Evolutionary conservation across 805 yeast species (phyloP).

Genomic region (Candida methanosorbosa): DNA sequence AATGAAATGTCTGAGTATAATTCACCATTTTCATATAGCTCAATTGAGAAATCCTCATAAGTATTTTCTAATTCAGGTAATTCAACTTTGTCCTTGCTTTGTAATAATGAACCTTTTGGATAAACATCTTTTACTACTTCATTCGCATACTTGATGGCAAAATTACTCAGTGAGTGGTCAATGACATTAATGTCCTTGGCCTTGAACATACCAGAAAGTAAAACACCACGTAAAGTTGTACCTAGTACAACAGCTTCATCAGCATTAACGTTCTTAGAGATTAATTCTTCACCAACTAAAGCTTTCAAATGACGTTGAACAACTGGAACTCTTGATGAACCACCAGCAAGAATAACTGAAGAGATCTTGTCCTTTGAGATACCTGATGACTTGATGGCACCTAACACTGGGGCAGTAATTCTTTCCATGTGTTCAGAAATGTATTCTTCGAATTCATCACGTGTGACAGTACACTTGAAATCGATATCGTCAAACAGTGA

Average conservation of each 20-base stretch:
- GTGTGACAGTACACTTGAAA: conserved; percentile 54
- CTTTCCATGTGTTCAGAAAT: conserved; percentile 35
- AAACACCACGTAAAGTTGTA: conserved; percentile 75
- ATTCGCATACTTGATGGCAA: conserved; percentile 24
- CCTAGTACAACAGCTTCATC: conserved; percentile 94
- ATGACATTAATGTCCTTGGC: conserved; percentile 50
- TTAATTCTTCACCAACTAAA: conserved; percentile 47
- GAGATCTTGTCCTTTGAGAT: conserved; percentile 15
- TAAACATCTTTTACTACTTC: conserved; percentile 27
- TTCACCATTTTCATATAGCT: conserved; percentile 24
- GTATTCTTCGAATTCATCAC: conserved; percentile 72
- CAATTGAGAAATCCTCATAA: conserved; percentile 24
- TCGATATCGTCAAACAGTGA: conserved; percentile 67
- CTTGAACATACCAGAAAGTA: conserved; percentile 59
- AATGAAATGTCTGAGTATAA: conserved; percentile 5
- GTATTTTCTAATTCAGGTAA: conserved; percentile 24
- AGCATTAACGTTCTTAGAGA: conserved; percentile 84
- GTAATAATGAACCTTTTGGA: conserved; percentile 33
- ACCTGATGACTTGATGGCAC: conserved; percentile 8
- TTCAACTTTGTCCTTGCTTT: conserved; percentile 23
- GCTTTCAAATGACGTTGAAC: conserved; percentile 55
- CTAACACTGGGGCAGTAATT: conserved; percentile 43
- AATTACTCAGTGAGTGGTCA: conserved; percentile 47
- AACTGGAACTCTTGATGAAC: conserved; percentile 84
- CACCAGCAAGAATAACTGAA: conserved; percentile 81